Evolutionary conservation across 306 rosid species (phyloP).

Genomic region (Inga laurina): DNA sequence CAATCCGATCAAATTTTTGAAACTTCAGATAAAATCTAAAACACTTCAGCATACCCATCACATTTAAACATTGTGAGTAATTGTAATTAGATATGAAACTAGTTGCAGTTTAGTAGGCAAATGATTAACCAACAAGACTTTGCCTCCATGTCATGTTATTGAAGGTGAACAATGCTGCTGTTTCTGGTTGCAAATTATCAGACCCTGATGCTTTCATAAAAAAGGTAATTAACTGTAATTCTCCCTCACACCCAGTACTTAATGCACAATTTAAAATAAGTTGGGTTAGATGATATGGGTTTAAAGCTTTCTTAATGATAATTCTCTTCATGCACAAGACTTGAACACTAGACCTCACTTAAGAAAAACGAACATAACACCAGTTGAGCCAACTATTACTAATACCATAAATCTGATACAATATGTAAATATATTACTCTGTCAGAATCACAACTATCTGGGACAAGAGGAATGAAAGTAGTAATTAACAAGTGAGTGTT

Average conservation of each 20-base stretch:
- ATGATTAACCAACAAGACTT: neutral
- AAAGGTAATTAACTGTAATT: slow-evolving; percentile 20
- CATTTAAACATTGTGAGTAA: neutral
- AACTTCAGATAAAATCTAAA: neutral
- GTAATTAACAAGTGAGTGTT: neutral
- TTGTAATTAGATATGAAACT: neutral
- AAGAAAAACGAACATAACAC: too few relatives aligned
- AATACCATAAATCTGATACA: neutral
- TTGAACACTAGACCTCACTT: neutral
- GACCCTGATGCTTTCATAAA: slow-evolving; percentile 29
- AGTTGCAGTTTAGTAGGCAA: neutral
- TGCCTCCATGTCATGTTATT: neutral
- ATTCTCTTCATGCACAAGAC: neutral
- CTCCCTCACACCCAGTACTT: neutral
- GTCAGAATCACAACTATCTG: neutral
- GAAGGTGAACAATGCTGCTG: slow-evolving; percentile 49
- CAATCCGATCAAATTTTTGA: too few relatives aligned
- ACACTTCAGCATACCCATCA: neutral
- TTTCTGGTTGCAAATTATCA: slow-evolving; percentile 32
- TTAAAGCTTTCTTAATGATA: neutral
- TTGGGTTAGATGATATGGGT: too few relatives aligned
- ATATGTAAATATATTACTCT: neutral
- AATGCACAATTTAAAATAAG: neutral
- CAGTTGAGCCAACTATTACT: too few relatives aligned
- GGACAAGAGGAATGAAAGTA: neutral